Evolutionary conservation across 495 filamentous ascomycete genomes (phyloP).

Genomic region (Cercophora newfieldiana): DNA sequence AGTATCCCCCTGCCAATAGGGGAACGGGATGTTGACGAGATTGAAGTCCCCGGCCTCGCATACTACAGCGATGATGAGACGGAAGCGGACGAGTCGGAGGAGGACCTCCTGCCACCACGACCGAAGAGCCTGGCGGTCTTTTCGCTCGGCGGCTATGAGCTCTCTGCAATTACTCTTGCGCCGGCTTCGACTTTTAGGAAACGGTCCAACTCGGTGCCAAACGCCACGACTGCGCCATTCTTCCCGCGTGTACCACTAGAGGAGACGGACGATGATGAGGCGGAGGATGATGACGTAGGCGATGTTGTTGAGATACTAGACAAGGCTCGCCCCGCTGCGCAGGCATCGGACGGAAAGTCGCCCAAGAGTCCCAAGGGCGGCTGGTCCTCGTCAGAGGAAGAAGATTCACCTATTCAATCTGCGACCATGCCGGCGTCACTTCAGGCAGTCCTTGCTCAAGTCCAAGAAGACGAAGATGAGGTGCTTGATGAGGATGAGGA

Average conservation of each 20-base stretch:
- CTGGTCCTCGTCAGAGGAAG: neutral
- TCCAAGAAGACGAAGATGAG: conserved; percentile 20
- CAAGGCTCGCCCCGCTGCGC: neutral
- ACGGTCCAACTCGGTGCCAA: conserved; percentile 58
- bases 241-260: conserved; percentile 13
- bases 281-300: neutral
- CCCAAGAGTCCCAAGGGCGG: neutral
- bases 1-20: conserved; percentile 64
- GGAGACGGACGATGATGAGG: conserved; percentile 1
- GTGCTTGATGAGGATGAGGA: conserved; percentile 41
- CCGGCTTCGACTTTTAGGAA: conserved; percentile 40
- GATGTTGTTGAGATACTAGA: neutral
- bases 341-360: neutral
- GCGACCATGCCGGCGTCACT: conserved; percentile 4
- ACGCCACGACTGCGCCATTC: conserved; percentile 32
- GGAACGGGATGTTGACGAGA: conserved; percentile 72
- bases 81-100: conserved; percentile 50
- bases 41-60: conserved; percentile 66
- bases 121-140: conserved; percentile 66
- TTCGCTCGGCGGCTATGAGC: neutral
- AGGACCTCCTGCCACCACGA: conserved; percentile 33
- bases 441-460: neutral
- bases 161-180: conserved; percentile 29
- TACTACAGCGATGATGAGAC: conserved; percentile 60
- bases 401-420: neutral